Evolutionary conservation across 768 basidiomycete species (phyloP).

Genomic region (Russula foetens): DNA sequence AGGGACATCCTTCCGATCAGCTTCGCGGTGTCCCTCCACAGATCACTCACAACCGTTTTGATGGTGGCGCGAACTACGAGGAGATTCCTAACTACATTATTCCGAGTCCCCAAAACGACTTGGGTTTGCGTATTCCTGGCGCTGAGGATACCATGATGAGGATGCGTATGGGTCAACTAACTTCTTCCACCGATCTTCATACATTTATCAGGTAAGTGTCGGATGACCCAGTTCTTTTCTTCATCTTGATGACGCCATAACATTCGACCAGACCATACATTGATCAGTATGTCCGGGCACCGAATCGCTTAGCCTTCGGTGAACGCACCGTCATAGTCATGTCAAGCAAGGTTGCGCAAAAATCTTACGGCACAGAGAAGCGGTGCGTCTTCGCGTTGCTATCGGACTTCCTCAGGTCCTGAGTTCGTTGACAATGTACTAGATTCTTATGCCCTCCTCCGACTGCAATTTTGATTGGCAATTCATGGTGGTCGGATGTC

Average conservation of each 20-base stretch:
- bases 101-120: slow-evolving; percentile 44
- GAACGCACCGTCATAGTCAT: slow-evolving; percentile 94
- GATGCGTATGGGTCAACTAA: slow-evolving; percentile 48
- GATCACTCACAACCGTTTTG: slow-evolving; percentile 56
- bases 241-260: slow-evolving; percentile 4
- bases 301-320: slow-evolving; percentile 82
- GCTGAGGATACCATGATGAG: slow-evolving; percentile 57
- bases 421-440: slow-evolving; percentile 17
- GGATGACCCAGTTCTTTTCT: background rate
- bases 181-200: slow-evolving; percentile 62
- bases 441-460: slow-evolving; percentile 92
- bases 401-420: background rate
- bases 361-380: slow-evolving; percentile 95
- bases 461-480: slow-evolving; percentile 89
- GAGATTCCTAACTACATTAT: slow-evolving; percentile 52
- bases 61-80: slow-evolving; percentile 46
- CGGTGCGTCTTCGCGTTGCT: slow-evolving; percentile 40
- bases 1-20: slow-evolving; percentile 45
- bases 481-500: slow-evolving; percentile 89
- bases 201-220: slow-evolving; percentile 64
- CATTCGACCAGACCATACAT: slow-evolving; percentile 58
- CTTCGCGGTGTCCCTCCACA: slow-evolving; percentile 66
- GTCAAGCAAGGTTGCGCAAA: slow-evolving; percentile 97
- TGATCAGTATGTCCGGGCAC: slow-evolving; percentile 76
- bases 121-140: slow-evolving; percentile 52